Base-by-base conservation (phyloP, 208 protist species). In the Angomonas desouzai region DNA sequence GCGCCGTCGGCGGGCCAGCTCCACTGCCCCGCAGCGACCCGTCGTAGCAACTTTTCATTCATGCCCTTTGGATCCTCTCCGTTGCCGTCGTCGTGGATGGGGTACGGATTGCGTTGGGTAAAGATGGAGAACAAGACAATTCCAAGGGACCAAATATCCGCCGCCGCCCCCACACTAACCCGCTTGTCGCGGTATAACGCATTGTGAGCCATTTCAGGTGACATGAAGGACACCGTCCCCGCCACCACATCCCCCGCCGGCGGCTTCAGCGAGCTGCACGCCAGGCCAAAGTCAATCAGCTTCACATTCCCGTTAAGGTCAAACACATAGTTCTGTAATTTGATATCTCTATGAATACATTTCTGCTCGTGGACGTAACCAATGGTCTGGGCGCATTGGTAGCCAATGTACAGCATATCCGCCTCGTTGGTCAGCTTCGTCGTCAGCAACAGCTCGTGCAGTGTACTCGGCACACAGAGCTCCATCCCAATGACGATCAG, bases 291-390 rank as follows among this genome's bases (percentile, higher is more conserved):
- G 74, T 96, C 90, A 59, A 95, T 96, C 28, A 97, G 74, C 64
- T 92, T 91, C 13, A 94, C 64, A 55, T 96, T 90, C 11, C 92
- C 89, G 51, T 91, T 81, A 23, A 84, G 63, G 62, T 95, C 87
- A 69, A 97, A 93, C 1, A 97, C 85, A 68, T 89, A 92, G 76
- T 96, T 96, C 75, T 97, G 83, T 51, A 92, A 78, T 70, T 97
- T 96, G 56, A 97, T 71, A 59, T 97, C 92, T 60, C 90, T 83
- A 74, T 97, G 90, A 55, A 95, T 87, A 73, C 89, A 93, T 20
- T 78, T 79, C 55, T 89, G 77, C 43, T 74, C 77, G 65, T 98
- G 96, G 30, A 98, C 85, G 69, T 81, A 90, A n/a, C 77, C 75
- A 32, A 98, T 78, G 1, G 91, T 91, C 23, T 93, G 71, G 7